These are phyloP conservation scores for Penicillium ochrochloron DNA, from an alignment of 495 filamentous ascomycete genomes.

Conservation along the genomic window DNA sequence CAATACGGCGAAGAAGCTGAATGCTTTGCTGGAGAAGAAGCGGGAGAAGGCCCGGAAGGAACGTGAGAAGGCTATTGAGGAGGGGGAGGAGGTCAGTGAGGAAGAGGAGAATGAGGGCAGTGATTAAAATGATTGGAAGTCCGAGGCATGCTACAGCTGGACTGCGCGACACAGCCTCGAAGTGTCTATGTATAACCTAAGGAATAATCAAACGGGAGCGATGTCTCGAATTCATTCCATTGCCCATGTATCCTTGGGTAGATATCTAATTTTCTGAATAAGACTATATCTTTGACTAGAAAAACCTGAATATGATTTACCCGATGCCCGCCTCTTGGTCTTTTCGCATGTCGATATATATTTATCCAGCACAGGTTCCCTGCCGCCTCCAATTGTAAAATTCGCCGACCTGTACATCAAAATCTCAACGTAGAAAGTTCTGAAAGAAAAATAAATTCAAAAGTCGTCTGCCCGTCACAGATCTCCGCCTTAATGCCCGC, in stretches of 20 bases:
- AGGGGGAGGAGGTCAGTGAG: constrained; percentile 69
- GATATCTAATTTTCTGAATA: no score
- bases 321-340: no score
- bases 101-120: constrained; percentile 55
- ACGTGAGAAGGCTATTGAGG: constrained; percentile 71
- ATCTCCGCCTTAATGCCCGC: no score
- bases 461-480: no score
- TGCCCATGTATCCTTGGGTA: no score
- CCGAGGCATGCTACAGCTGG: constrained; percentile 24
- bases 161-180: constrained; percentile 14
- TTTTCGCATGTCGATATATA: no score
- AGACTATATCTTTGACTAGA: background rate
- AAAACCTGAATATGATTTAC: no score
- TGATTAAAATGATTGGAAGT: constrained; percentile 12
- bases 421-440: no score
- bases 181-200: background rate
- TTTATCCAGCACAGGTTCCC: no score
- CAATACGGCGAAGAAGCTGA: constrained; percentile 82
- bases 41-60: constrained; percentile 67
- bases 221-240: background rate
- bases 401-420: no score
- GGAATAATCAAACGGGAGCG: background rate
- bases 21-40: constrained; percentile 83
- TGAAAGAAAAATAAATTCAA: no score
- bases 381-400: no score